These are phyloP conservation scores for Melanogaster broomeanus DNA, from an alignment of 768 basidiomycete species.

Conservation along the genomic window DNA sequence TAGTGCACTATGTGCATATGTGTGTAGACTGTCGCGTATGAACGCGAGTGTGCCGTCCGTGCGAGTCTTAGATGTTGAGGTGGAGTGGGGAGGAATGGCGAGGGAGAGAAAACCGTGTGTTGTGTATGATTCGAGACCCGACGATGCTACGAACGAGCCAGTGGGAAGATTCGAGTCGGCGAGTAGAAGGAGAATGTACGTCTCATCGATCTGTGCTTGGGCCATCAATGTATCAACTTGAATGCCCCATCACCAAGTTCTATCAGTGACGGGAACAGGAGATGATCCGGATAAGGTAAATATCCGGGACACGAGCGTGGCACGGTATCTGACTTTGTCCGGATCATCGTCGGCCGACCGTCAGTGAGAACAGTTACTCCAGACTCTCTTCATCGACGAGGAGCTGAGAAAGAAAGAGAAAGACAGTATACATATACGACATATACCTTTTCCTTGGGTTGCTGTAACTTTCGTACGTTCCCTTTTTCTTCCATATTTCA, in stretches of 20 bases:
- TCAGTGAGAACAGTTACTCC: background rate
- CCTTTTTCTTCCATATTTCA: background rate
- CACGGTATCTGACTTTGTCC: background rate
- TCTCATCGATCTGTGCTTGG: conserved; percentile 50
- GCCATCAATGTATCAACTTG: no score
- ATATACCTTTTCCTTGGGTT: no score
- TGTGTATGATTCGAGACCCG: conserved; percentile 87
- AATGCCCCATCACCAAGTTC: no score
- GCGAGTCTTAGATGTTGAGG: conserved; percentile 18
- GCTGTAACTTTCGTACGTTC: no score
- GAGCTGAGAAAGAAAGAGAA: no score
- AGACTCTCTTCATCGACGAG: background rate
- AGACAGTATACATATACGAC: no score
- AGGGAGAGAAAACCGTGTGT: conserved; percentile 75
- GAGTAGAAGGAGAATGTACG: conserved; percentile 75
- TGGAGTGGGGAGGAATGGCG: conserved; percentile 17
- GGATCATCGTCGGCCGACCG: background rate
- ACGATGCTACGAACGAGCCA: conserved; percentile 93
- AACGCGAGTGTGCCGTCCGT: conserved; percentile 51
- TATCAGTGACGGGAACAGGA: conserved; percentile 4
- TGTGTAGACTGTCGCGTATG: conserved; percentile 67
- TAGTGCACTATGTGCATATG: conserved; percentile 76
- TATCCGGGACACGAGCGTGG: background rate
- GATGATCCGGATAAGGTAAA: background rate
- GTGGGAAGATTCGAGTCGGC: conserved; percentile 95